These are phyloP conservation scores for Macaranga tanarius DNA, from an alignment of 441 rosid genomes.

Conservation along the genomic window DNA sequence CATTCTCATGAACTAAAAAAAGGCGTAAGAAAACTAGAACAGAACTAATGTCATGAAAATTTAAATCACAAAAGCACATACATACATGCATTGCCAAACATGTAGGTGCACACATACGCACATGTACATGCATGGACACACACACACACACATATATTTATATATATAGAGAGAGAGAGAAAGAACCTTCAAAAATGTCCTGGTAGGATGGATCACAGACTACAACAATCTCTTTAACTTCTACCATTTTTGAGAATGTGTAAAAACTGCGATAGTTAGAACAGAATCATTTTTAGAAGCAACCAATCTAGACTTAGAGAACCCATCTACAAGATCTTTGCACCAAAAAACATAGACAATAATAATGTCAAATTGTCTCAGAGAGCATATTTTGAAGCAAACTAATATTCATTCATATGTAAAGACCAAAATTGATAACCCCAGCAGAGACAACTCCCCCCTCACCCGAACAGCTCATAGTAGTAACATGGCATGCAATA, in stretches of 20 bases:
- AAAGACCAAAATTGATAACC: background rate
- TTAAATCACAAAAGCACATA: background rate
- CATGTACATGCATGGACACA: background rate
- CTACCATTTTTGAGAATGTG: conserved; percentile 68
- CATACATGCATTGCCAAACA: background rate
- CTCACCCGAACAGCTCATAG: background rate
- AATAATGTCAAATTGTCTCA: background rate
- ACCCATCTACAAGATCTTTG: background rate
- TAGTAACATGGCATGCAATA: background rate
- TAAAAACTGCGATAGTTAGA: conserved; percentile 54
- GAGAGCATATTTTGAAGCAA: background rate
- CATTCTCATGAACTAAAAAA: background rate
- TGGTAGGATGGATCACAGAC: conserved; percentile 91
- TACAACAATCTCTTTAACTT: conserved; percentile 87
- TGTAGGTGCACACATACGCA: background rate
- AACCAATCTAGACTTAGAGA: background rate
- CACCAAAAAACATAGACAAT: background rate
- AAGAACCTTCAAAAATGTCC: conserved; percentile 81
- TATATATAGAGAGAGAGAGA: conserved; percentile 14
- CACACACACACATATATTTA: background rate
- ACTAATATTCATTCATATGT: background rate
- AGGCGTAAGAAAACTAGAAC: background rate
- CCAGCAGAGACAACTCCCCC: conserved; percentile 1
- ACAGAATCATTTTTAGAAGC: conserved; percentile 11
- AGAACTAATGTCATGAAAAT: background rate